Conservation (phyloP, 2,329 filamentous ascomycete genomes). For the Didymella pinodella region DNA sequence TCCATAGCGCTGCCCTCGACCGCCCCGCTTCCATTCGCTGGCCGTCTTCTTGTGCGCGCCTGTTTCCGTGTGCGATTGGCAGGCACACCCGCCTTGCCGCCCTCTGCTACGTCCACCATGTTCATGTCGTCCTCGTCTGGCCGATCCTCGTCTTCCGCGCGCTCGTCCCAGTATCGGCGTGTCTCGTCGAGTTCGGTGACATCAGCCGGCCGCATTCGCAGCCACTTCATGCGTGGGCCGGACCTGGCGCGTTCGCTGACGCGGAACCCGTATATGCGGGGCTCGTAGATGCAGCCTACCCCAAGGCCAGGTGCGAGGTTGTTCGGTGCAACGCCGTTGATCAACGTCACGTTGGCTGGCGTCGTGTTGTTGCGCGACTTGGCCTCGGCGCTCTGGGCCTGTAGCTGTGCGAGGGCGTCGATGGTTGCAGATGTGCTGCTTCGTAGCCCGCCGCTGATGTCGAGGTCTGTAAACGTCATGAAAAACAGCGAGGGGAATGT, state of each 20-base stretch:
- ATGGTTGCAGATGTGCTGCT: slow-evolving; percentile 54
- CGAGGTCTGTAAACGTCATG: slow-evolving; percentile 97
- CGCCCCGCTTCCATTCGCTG: slow-evolving; percentile 40
- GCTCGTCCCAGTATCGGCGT: slow-evolving; percentile 54
- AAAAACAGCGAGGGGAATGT: slow-evolving; percentile 98
- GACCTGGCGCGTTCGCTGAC: slow-evolving; percentile 90
- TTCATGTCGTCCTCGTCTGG: slow-evolving; percentile 51
- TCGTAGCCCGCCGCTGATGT: slow-evolving; percentile 76
- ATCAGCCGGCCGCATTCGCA: slow-evolving; percentile 82
- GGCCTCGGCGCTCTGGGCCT: slow-evolving; percentile 45
- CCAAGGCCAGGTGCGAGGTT: slow-evolving; percentile 93
- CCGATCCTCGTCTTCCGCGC: slow-evolving; percentile 53
- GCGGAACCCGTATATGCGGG: slow-evolving; percentile 94
- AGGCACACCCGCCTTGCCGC: slow-evolving; percentile 35
- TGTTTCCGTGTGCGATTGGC: slow-evolving; percentile 50
- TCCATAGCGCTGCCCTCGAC: slow-evolving; percentile 52
- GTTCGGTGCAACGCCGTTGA: slow-evolving; percentile 86
- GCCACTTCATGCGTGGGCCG: slow-evolving; percentile 96
- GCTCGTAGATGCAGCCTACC: slow-evolving; percentile 84
- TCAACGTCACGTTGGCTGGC: slow-evolving; percentile 50
- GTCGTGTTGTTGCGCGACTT: slow-evolving; percentile 48
- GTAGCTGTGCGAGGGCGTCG: slow-evolving; percentile 46
- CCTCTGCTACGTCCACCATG: slow-evolving; percentile 49
- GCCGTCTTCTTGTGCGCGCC: slow-evolving; percentile 47
- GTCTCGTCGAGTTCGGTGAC: slow-evolving; percentile 84